Percentiles rank a stretch among this genome's conserved stretches.
Evolutionary conservation across 495 filamentous ascomycete genomes (phyloP).

Genomic region (Aspergillus incahuasiensis): DNA sequence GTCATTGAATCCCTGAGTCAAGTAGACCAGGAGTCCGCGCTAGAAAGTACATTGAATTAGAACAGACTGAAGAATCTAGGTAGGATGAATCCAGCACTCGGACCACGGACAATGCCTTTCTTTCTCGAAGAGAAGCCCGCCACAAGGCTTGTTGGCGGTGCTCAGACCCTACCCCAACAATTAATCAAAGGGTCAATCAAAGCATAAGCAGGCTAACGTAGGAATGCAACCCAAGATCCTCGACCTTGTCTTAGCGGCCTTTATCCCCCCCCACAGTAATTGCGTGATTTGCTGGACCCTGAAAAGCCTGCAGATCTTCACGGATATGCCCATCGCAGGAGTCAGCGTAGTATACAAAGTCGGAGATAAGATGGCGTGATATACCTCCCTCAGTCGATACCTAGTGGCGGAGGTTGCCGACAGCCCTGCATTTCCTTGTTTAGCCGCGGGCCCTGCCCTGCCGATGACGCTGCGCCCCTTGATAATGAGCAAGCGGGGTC

Average conservation of each 20-base stretch:
- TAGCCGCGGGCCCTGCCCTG: not conserved
- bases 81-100: too few species aligned
- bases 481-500: too few species aligned
- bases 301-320: constrained; percentile 2
- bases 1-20: too few species aligned
- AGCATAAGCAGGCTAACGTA: not conserved
- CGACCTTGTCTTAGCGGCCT: not conserved
- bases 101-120: not conserved
- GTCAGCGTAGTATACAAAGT: not conserved
- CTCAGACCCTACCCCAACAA: not conserved
- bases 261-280: not conserved
- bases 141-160: constrained; percentile 13
- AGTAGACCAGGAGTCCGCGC: too few species aligned
- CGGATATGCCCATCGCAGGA: not conserved
- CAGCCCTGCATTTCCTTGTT: not conserved
- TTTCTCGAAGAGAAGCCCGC: not conserved
- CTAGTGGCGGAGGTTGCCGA: not conserved
- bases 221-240: constrained; percentile 17
- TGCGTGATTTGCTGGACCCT: not conserved
- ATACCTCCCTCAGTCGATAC: too few species aligned
- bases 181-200: not conserved
- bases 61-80: too few species aligned
- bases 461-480: not conserved
- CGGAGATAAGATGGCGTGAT: too few species aligned
- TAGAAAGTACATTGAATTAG: too few species aligned